Base-by-base conservation (phyloP, 140 eudicot genomes). In the Artemisia princeps region DNA sequence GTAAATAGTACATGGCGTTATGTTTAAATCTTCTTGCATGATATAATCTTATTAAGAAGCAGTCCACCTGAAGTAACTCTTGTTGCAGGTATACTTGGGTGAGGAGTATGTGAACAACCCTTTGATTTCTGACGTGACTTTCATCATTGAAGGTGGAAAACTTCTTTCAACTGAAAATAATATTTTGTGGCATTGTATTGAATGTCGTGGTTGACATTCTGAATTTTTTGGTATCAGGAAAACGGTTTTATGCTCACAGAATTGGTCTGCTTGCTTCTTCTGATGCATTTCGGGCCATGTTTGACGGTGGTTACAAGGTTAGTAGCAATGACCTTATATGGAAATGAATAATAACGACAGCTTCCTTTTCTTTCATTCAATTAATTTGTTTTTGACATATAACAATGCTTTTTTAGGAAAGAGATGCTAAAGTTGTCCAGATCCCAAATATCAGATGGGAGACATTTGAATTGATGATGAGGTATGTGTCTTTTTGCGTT, bases 271-370 rank as follows among this genome's bases (percentile, higher is more conserved):
- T 92, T 78, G 94, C 95, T 80, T 85, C 98, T 59, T 92, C 96
- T 67, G 98, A 92, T 83, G 95, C 96, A 62, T 92, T 92, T 61
- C 84, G 94, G 33, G 96, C 98, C 65, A 92, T 92, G 98, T 88
- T 92, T 75, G 92, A 88, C 77, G 98, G 98, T 67, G 98, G 96
- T 68, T 92, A 88, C 74, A 74, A 84, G 92, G 96, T 92, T 64
- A 78, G 96, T 73, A 44, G 19, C 40, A 26, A 19, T 48, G 9
- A 62, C 15, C 61, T 70, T 8, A n/a, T 14, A 24, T 42, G 64
- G 60, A 60, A 60, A 10, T 61, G 54, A 15, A 37, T 71, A 24
- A 52, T 53, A 15, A 54, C 37, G 42, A n/a, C 1, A 19, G 19
- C 9, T 60, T 22, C 23, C 22, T 62, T 71, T 60, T 4, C 11